Percentiles rank a stretch among this genome's conserved stretches.
Conservation (phyloP, 2,329 filamentous ascomycete species). For the Diaporthe sp. region DNA sequence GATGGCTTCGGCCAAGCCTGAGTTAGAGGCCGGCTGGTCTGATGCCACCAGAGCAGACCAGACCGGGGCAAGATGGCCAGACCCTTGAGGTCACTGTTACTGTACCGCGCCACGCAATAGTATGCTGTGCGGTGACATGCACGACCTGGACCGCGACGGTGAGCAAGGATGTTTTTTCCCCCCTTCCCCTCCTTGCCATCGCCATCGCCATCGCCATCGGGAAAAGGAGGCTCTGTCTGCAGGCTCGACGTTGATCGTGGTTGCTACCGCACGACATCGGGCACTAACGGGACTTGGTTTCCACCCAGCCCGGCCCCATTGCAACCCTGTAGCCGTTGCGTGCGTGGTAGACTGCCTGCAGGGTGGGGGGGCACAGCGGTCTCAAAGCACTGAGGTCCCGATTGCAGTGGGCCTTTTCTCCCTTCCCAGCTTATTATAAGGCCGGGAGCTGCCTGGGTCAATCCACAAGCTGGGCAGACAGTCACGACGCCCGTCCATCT, state of each 20-base stretch:
- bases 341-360: neutral
- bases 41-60: neutral
- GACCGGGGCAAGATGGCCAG: neutral
- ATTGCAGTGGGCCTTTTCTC: neutral
- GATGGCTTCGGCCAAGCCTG: slow-evolving; percentile 2
- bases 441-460: neutral
- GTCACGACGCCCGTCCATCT: neutral
- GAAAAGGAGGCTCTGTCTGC: slow-evolving; percentile 1
- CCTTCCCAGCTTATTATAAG: neutral
- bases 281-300: slow-evolving; percentile 20
- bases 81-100: slow-evolving; percentile 7
- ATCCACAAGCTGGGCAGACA: neutral
- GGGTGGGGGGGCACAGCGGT: neutral
- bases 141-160: neutral
- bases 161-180: neutral
- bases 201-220: neutral
- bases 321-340: slow-evolving; percentile 5
- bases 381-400: neutral
- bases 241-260: neutral
- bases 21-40: neutral
- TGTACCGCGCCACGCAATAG: slow-evolving; percentile 11
- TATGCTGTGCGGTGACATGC: slow-evolving; percentile 1
- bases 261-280: slow-evolving; percentile 10
- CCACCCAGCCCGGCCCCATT: neutral
- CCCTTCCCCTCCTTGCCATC: neutral